Base-by-base conservation (phyloP, 768 basidiomycete genomes). In the Agaricus sinodeliciosus region DNA sequence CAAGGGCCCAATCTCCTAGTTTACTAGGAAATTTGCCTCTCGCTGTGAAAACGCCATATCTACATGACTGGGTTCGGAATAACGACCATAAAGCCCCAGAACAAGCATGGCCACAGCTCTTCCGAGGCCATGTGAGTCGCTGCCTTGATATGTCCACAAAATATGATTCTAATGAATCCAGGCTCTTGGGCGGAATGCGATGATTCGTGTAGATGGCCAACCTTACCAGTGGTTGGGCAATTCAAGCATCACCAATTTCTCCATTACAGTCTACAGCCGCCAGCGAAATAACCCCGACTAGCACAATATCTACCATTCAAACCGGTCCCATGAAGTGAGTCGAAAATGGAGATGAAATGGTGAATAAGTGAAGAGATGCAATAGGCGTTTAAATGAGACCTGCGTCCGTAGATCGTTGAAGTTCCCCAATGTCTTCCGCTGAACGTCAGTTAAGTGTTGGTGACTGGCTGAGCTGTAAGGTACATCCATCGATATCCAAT, bases 151-250 rank as follows among this genome's bases (percentile, higher is more conserved):
- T 2, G 22, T 1, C 22, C 22, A 22, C 1, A 22, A 22, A 3
- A 22, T 22, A 4, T 26, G 31, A 31, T 2, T 9, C 15, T 3
- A 13, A 3, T 8, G 19, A 7, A 12, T 25, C 4, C 37, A 80
- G 77, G 70, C 61, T 18, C 60, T 78, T 4, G 77, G 76, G 36
- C 81, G 79, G 77, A 70, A 71, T 9, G 77, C 77, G 3, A 75
- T 68, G 47, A 62, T 78, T 54, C 73, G 70, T 44, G 76, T 81
- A 7, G 78, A 81, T 55, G 70, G 69, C 5, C 57, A 58, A 22
- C 49, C 71, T 1, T 80, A 75, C 58, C 67, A 61, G 44, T 76
- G 75, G 66, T 64, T 80, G 1, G 80, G 80, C 12, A 49, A 54
- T 15, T 2, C 31, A 11, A 43, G 42, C n/a, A 40, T 34, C 5